Evolutionary conservation across 192 early-diverging fungal species (phyloP), one percentile per base, ranked within the genome.

Genomic region (Backusella psychrophila): DNA sequence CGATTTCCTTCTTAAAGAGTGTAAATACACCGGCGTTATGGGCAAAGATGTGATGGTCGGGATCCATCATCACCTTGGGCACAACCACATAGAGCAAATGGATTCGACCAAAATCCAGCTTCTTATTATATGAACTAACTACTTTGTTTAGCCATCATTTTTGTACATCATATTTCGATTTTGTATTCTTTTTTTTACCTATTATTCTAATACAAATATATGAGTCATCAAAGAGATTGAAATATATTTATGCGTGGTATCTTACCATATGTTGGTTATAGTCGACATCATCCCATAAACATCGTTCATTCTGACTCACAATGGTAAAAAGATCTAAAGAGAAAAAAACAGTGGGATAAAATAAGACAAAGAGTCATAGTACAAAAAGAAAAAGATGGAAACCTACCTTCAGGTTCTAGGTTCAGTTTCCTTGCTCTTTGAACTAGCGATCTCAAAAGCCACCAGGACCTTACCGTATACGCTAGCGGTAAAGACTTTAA

Each of bases 211-310:
- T 26, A 59, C 6, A 21, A 59, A 26, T 19, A 21, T 14, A 34
- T 15, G 29, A 44, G 42, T 17, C 42, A 5, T 44, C 42, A 71
- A 33, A 34, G 29, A n/a, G 9, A 39, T 33, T 39, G 8, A 19
- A 8, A 35, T 14, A 41, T 31, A 21, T 8, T 41, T 26, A 56
- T 31, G 31, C 1, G 21, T 3, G 34, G 12, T 17, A 53, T 81
- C 11, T 87, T 77, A 81, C 83, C 79, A 87, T 84, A 70, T 87
- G 85, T 46, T 79, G 77, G 26, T 87, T 87, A 66, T 84, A 84
- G 46, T 87, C 85, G 3, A 87, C 72, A 73, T 87, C 85, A 21
- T 87, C 85, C 42, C 82, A 82, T 72, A 81, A 78, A 21, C 84
- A 84, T 56, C 85, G 83, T 39, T 80, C 74, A 36, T 84, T 76